Percentiles rank a stretch among this genome's conserved stretches.
These are phyloP conservation scores for Didymella pomorum DNA, from an alignment of 2,329 filamentous ascomycete species.

Conservation along the genomic window DNA sequence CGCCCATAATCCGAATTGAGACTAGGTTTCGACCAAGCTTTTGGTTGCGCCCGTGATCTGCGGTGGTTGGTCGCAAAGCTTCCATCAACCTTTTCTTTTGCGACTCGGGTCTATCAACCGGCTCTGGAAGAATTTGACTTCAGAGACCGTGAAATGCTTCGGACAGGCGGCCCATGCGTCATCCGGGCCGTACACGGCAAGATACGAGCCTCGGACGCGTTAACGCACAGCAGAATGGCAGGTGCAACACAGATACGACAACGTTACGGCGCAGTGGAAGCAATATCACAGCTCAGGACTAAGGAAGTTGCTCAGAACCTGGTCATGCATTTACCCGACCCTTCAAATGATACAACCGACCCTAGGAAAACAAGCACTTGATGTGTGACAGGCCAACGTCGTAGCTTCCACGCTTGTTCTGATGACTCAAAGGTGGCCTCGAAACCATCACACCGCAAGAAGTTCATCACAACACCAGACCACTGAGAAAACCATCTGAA, in stretches of 20 bases:
- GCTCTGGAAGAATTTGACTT: not conserved
- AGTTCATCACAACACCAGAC: constrained; percentile 17
- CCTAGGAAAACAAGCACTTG: not conserved
- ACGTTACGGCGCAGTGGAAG: not conserved
- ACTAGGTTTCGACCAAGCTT: constrained; percentile 30
- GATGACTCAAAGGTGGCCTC: not conserved
- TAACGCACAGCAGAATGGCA: not conserved
- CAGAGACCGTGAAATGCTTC: constrained; percentile 6
- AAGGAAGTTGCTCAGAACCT: not conserved
- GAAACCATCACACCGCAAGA: not conserved
- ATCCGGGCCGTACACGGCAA: constrained; percentile 8
- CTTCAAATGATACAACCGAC: not conserved
- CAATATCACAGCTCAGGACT: not conserved
- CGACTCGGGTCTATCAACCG: constrained; percentile 1
- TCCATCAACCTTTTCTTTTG: constrained; percentile 16
- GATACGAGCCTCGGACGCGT: constrained; percentile 1
- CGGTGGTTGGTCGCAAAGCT: constrained; percentile 30
- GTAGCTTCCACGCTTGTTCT: not conserved
- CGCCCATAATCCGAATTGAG: constrained; percentile 27
- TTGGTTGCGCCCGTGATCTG: constrained; percentile 22
- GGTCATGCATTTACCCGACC: not conserved
- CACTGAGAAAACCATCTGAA: constrained; percentile 6
- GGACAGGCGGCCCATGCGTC: constrained; percentile 10
- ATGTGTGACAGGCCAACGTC: not conserved
- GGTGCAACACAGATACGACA: not conserved